Evolutionary conservation across 345 rosid species (phyloP), one percentile per base, ranked within the genome.

Genomic region (Gossypium bickii): DNA sequence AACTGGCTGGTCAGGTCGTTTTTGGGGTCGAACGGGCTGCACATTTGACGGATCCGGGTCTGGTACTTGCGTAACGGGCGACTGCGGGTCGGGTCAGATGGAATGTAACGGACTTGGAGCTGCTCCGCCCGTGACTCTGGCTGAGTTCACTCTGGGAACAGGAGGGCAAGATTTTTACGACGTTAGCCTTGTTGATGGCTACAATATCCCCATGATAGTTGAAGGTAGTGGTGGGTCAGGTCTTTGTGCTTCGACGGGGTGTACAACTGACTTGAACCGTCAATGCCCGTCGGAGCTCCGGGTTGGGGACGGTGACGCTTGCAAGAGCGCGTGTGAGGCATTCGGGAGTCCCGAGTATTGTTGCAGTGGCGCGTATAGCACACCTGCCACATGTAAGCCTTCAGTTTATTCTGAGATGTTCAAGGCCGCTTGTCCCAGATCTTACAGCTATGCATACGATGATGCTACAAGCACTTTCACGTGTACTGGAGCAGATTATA

Each of bases 131-230:
- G 97, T 91, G 0, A 94, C 97, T 2, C 85, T 94, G 1, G 97
- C 93, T 0, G 95, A 92, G 89, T 92, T 94, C 85, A 89, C 97
- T 1, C 87, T 94, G 0, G 97, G 93, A 1, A 77, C 88, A 0
- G 90, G 95, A 2, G 97, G 98, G 1, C 89, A 85, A 72, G 98
- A 93, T 77, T 95, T 95, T 74, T 93, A 93, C 74, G 99, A 95
- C 77, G 99, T 95, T 41, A 91, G 96, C 74, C 92, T 95, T 38
- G 99, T 95, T 17, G 99, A 95, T 71, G 98, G 99, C 34, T 95
- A 93, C 82, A 95, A 95, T 71, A 25, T 95, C 7, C 96, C 99
- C 25, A 83, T 93, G 96, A 38, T 93, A 10, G 87, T 95, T 2
- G 93, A 90, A 76, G 95, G 87, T 0, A 74, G 81, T 24, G 97